A percentile compares a stretch with the other conserved stretches of the same genome.
These are phyloP conservation scores for Fusarium camptoceras DNA, from an alignment of 2,329 filamentous ascomycete genomes.

Conservation along the genomic window DNA sequence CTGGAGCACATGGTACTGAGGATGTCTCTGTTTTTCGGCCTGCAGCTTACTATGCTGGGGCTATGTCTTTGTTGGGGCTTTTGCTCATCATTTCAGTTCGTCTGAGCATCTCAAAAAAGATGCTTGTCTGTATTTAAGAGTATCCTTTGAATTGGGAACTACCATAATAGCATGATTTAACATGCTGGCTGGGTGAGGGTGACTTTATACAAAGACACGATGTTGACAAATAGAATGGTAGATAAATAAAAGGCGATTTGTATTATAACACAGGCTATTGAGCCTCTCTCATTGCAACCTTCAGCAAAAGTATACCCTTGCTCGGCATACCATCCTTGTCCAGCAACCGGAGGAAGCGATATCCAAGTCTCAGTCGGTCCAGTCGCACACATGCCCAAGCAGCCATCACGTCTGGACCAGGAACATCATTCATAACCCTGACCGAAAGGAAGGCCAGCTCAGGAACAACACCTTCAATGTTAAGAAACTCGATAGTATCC, in stretches of 20 bases:
- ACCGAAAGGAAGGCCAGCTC: slow-evolving; percentile 15
- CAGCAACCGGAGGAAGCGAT: slow-evolving; percentile 10
- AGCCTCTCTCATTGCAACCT: slow-evolving; percentile 3
- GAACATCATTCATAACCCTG: slow-evolving; percentile 15
- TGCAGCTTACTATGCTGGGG: slow-evolving; percentile 37
- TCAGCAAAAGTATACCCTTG: not conserved
- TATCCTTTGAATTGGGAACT: too few relatives aligned
- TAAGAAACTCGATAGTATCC: slow-evolving; percentile 12
- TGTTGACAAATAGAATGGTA: not conserved
- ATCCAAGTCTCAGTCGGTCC: slow-evolving; percentile 12
- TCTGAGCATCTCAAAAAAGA: not conserved
- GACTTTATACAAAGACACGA: too few relatives aligned
- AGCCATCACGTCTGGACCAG: slow-evolving; percentile 3
- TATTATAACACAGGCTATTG: accelerated
- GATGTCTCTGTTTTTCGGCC: slow-evolving; percentile 25
- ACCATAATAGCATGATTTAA: not conserved
- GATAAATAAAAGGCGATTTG: not conserved
- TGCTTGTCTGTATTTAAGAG: not conserved
- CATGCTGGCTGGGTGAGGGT: accelerated
- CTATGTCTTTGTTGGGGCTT: slow-evolving; percentile 28
- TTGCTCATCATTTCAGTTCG: slow-evolving; percentile 28
- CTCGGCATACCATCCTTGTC: slow-evolving; percentile 8
- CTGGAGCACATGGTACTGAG: not conserved
- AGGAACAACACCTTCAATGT: slow-evolving; percentile 1
- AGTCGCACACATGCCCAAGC: slow-evolving; percentile 19